Conservation (phyloP, 2,329 filamentous ascomycete species). For the Xylariaceae sp. region DNA sequence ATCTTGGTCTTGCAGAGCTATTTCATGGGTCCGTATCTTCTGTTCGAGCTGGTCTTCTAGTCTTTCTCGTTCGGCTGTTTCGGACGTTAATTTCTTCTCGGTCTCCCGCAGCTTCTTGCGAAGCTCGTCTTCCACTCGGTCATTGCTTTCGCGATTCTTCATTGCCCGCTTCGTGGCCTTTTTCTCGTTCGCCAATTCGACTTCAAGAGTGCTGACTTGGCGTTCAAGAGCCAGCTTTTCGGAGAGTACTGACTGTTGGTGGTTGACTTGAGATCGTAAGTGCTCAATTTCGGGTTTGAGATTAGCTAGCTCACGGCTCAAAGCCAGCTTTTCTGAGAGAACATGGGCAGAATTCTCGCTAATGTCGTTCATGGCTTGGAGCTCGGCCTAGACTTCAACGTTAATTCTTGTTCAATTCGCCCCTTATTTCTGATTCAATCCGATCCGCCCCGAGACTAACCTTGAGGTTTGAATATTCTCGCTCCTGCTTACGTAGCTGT, state of each 20-base stretch:
- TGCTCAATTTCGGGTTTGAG: slow-evolving; percentile 56
- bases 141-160: slow-evolving; percentile 41
- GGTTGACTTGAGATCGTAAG: slow-evolving; percentile 49
- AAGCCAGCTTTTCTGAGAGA: slow-evolving; percentile 54
- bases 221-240: slow-evolving; percentile 79
- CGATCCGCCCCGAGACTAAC: slow-evolving; percentile 30
- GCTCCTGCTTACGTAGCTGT: slow-evolving; percentile 46
- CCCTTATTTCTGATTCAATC: background rate
- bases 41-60: slow-evolving; percentile 35
- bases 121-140: slow-evolving; percentile 39
- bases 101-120: slow-evolving; percentile 40
- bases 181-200: slow-evolving; percentile 79
- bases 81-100: slow-evolving; percentile 32
- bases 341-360: slow-evolving; percentile 67
- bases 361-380: slow-evolving; percentile 62
- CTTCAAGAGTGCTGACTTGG: slow-evolving; percentile 70
- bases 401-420: slow-evolving; percentile 18
- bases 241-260: slow-evolving; percentile 64
- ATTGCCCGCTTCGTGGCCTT: slow-evolving; percentile 58
- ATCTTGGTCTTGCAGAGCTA: slow-evolving; percentile 32
- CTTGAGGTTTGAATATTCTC: slow-evolving; percentile 47
- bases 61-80: slow-evolving; percentile 32
- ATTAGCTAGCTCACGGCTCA: slow-evolving; percentile 48
- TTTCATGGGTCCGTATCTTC: slow-evolving; percentile 30
- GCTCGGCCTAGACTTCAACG: slow-evolving; percentile 55